Base-by-base conservation (phyloP, 2,329 filamentous ascomycete genomes). In the Pseudogymnoascus sp. region DNA sequence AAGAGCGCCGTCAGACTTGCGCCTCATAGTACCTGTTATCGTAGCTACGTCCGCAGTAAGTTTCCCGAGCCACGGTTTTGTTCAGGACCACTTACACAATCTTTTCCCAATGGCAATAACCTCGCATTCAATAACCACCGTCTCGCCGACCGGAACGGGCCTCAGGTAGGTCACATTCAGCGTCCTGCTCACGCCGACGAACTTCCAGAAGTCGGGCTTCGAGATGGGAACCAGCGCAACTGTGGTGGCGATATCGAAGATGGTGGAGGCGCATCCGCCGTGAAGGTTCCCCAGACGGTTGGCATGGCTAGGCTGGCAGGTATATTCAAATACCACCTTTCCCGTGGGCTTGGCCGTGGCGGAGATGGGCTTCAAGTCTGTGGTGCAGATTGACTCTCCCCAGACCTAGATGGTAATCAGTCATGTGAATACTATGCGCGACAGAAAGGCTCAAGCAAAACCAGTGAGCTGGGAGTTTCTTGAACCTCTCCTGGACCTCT, bases 161-260 rank as follows among this genome's bases (percentile, higher is more conserved):
- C 85, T 78, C 63, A 90, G 73, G 71, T 88, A 91, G 0, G 84
- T 88, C 41, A 87, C 79, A 67, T 80, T 84, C 60, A 91, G 76
- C 25, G 82, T 85, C 62, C 87, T 80, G 68, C 78, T 84, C 25
- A 90, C 86, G 37, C 87, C 87, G 22, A 85, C 77, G 38, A 74
- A 75, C 61, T 78, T 74, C 81, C 87, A 89, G 70, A 80, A 83
- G 5, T 84, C 86, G 0, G 81, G 82, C 20, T 75, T 75, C 47
- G 80, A 79, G 59, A 87, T 71, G 37, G 85, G 77, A 8, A 79
- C 72, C 11, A 90, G 72, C 3, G 83, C 76, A 15, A 83, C 71
- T 2, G 82, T 83, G 0, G 88, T 89, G 66, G 82, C 79, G 62
- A 82, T 75, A 73, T 91, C 88, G 66, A 90, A 86, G 3, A 91